phyloP scores from a whole-genome alignment of 1,284 basidiomycete genomes.

The Xerocomus cyaneibrunnescens region DNA sequence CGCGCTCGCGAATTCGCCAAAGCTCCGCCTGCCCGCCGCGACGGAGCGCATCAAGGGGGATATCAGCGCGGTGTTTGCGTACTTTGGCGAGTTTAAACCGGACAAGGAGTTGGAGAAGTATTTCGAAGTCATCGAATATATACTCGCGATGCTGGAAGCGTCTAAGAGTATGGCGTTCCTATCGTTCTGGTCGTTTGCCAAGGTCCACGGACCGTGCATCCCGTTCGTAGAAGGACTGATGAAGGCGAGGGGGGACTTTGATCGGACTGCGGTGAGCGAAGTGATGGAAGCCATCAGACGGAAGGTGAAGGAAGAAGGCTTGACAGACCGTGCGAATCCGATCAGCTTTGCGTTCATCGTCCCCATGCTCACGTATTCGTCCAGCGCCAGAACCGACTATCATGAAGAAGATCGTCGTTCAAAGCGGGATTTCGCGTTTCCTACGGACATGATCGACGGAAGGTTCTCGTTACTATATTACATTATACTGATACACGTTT shows the following conservation, averaged over 20 bases:
- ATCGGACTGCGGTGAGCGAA: conserved; percentile 82
- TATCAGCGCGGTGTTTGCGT: conserved; percentile 72
- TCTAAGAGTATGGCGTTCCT: conserved; percentile 93
- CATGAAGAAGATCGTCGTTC: conserved; percentile 82
- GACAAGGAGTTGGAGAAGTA: conserved; percentile 78
- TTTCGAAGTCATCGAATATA: conserved; percentile 87
- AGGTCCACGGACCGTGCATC: conserved; percentile 91
- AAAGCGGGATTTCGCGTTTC: conserved; percentile 72
- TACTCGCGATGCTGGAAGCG: conserved; percentile 84
- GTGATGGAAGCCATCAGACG: conserved; percentile 94
- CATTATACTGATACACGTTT: neutral
- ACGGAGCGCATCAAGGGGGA: conserved; percentile 83
- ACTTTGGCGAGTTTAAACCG: conserved; percentile 82
- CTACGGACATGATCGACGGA: conserved; percentile 37
- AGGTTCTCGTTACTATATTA: neutral
- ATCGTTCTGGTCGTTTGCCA: conserved; percentile 96
- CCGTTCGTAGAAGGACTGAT: conserved; percentile 89
- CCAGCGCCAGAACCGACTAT: conserved; percentile 75
- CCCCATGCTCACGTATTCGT: conserved; percentile 10
- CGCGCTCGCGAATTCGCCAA: conserved; percentile 81
- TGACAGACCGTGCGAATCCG: conserved; percentile 74
- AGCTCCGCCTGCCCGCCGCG: conserved; percentile 85
- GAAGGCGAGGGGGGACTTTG: conserved; percentile 88
- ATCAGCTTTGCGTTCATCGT: neutral
- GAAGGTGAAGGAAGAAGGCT: conserved; percentile 86